A percentile compares a stretch with the other conserved stretches of the same genome.
Conservation (phyloP, 768 basidiomycete genomes). For the Russula lepida region DNA sequence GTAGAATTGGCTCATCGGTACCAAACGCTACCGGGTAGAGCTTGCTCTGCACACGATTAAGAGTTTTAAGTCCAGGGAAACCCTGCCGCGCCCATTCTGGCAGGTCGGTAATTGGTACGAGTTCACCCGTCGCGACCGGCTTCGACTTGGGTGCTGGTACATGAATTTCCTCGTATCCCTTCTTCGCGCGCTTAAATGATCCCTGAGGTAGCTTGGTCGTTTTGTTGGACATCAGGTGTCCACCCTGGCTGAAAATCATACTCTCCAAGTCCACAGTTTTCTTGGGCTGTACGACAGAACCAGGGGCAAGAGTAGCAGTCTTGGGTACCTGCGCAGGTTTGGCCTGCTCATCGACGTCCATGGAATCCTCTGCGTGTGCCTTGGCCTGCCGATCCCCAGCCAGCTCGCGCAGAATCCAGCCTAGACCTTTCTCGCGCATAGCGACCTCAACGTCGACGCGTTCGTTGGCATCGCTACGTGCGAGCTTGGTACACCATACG, state of each 20-base stretch:
- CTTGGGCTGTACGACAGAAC: constrained; percentile 81
- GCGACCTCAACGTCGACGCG: constrained; percentile 91
- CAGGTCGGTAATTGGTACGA: constrained; percentile 62
- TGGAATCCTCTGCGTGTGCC: constrained; percentile 44
- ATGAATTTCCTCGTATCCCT: constrained; percentile 97
- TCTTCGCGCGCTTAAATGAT: constrained; percentile 92
- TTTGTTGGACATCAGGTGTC: constrained; percentile 97
- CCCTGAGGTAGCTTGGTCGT: constrained; percentile 97
- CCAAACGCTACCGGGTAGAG: constrained; percentile 90
- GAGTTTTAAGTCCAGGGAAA: constrained; percentile 64
- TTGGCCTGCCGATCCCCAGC: constrained; percentile 70
- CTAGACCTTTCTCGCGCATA: constrained; percentile 95
- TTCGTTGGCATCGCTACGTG: constrained; percentile 81
- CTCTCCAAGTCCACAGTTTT: constrained; percentile 80
- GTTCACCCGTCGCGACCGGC: constrained; percentile 49
- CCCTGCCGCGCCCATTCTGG: constrained; percentile 85
- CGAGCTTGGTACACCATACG: constrained; percentile 97
- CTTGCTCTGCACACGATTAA: constrained; percentile 92
- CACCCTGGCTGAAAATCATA: constrained; percentile 95
- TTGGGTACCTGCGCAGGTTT: constrained; percentile 48
- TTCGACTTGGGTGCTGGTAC: constrained; percentile 88
- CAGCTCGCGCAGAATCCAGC: constrained; percentile 89
- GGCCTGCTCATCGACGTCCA: constrained; percentile 68
- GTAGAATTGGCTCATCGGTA: constrained; percentile 86
- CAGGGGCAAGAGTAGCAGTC: constrained; percentile 81